Percentiles rank a stretch among this genome's conserved stretches.
Conservation (phyloP, 108 stramenopile genomes). For the Cyclotella cryptica region DNA sequence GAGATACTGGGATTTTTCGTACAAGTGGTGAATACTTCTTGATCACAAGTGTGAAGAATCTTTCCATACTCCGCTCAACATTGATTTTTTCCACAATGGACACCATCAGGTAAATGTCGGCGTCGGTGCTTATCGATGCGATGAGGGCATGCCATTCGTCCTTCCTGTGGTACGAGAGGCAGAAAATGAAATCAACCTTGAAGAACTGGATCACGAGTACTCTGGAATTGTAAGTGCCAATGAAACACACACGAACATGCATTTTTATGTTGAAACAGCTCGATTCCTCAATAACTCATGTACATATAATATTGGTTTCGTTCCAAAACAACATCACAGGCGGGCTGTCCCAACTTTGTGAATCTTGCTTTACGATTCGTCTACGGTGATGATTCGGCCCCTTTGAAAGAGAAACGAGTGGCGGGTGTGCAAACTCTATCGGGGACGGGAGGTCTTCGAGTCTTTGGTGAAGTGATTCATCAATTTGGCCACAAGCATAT, state of each 20-base stretch:
- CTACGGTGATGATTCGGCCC: slow-evolving; percentile 89
- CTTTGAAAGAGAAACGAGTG: slow-evolving; percentile 85
- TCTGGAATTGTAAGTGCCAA: slow-evolving; percentile 70
- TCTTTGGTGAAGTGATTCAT: slow-evolving; percentile 90
- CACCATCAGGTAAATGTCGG: slow-evolving; percentile 78
- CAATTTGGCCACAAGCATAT: slow-evolving; percentile 87
- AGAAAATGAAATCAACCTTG: slow-evolving; percentile 79
- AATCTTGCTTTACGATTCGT: slow-evolving; percentile 91
- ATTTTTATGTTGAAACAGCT: background rate
- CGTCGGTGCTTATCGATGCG: slow-evolving; percentile 96
- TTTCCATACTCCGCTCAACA: background rate
- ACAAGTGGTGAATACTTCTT: no score
- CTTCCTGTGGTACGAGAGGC: slow-evolving; percentile 95
- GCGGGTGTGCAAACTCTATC: slow-evolving; percentile 96
- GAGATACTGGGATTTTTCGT: background rate
- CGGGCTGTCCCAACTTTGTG: slow-evolving; percentile 92
- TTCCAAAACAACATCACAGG: slow-evolving; percentile 24
- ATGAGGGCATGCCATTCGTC: slow-evolving; percentile 95
- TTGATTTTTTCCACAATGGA: background rate
- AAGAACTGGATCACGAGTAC: slow-evolving; percentile 84
- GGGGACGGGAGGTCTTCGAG: slow-evolving; percentile 97
- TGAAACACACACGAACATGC: background rate
- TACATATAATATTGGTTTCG: background rate
- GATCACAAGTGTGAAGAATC: background rate
- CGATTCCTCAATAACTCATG: background rate